phyloP scores from a whole-genome alignment of 2,329 filamentous ascomycete genomes.

The Cercospora sojina region DNA sequence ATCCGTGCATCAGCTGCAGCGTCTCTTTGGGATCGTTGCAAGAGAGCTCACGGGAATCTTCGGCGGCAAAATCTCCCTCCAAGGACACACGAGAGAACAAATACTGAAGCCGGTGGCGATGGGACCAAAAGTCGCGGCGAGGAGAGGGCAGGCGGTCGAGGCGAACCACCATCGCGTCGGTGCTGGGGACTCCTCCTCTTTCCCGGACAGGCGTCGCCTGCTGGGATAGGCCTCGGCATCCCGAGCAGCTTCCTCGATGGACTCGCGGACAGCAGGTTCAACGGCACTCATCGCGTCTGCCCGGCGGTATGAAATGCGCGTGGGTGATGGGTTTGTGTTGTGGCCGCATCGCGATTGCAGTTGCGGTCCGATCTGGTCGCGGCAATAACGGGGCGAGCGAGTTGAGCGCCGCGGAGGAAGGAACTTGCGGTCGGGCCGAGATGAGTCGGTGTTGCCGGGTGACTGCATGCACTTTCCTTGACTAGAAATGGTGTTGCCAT shows the following conservation, averaged over 20 bases:
- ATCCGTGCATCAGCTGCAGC: neutral
- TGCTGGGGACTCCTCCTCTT: conserved; percentile 44
- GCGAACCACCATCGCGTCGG: conserved; percentile 59
- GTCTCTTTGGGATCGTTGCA: too few species aligned
- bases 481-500: neutral
- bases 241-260: conserved; percentile 51
- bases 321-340: neutral
- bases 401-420: neutral
- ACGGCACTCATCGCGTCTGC: conserved; percentile 31
- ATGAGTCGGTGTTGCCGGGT: neutral
- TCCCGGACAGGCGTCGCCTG: conserved; percentile 39
- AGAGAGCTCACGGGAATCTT: conserved; percentile 36
- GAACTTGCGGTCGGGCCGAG: neutral
- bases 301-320: neutral
- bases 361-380: neutral
- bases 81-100: conserved; percentile 56
- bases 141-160: conserved; percentile 57
- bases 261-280: conserved; percentile 45
- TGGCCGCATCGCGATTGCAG: neutral
- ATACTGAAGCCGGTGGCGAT: conserved; percentile 43
- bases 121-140: conserved; percentile 50
- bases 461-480: neutral
- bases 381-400: neutral
- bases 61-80: conserved; percentile 54
- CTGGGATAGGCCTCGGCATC: conserved; percentile 40